These are phyloP conservation scores for Populus hybrid DNA, from an alignment of 441 rosid genomes.

Conservation along the genomic window DNA sequence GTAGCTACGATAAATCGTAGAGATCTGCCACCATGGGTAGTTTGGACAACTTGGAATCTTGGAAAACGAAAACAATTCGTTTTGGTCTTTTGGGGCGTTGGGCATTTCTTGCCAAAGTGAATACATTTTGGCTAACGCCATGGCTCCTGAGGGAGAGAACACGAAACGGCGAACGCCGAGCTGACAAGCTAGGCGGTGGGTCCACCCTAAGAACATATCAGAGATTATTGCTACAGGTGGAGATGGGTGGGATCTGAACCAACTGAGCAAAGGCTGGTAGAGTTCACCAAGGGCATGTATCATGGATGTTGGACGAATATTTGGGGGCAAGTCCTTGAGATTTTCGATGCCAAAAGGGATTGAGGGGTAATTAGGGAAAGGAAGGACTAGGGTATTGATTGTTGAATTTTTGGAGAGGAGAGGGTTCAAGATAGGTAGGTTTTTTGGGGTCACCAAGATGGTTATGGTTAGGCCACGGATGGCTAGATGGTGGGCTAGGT, in stretches of 20 bases:
- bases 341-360: slow-evolving; percentile 53
- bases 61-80: slow-evolving; percentile 25
- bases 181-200: slow-evolving; percentile 32
- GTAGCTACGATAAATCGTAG: slow-evolving; percentile 38
- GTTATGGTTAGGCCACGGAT: slow-evolving; percentile 39
- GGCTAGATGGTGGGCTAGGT: slow-evolving; percentile 50
- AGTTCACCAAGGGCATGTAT: slow-evolving; percentile 41
- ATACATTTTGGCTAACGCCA: slow-evolving; percentile 27
- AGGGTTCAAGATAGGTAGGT: slow-evolving; percentile 42
- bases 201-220: slow-evolving; percentile 74
- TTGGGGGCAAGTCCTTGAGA: slow-evolving; percentile 35
- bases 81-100: background rate
- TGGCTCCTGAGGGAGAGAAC: slow-evolving; percentile 46
- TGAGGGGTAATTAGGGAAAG: slow-evolving; percentile 46
- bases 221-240: slow-evolving; percentile 54
- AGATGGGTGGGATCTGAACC: slow-evolving; percentile 45
- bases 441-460: slow-evolving; percentile 47
- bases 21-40: slow-evolving; percentile 44
- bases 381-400: slow-evolving; percentile 36
- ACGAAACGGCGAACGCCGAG: slow-evolving; percentile 45
- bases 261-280: slow-evolving; percentile 35
- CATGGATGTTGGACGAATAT: slow-evolving; percentile 19
- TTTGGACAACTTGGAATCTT: slow-evolving; percentile 39
- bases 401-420: slow-evolving; percentile 44
- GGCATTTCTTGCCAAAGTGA: slow-evolving; percentile 40